Conservation (phyloP, 2,329 filamentous ascomycete genomes). For the Fonsecaea multimorphosa region DNA sequence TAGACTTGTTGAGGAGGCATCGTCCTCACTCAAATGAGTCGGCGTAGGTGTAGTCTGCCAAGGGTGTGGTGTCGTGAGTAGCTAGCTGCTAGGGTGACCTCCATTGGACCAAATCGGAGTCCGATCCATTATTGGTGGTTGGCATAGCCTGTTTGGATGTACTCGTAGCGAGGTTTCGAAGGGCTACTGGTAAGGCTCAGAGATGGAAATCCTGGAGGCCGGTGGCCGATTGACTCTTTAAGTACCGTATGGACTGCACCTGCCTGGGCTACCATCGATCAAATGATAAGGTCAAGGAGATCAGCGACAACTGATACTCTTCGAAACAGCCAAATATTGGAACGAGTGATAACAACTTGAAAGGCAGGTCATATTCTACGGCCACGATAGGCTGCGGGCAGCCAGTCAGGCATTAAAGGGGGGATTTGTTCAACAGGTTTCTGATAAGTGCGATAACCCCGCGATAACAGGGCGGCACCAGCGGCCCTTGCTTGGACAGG, state of each 20-base stretch:
- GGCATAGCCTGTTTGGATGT: constrained; percentile 5
- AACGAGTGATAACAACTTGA: constrained; percentile 17
- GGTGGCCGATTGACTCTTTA: constrained; percentile 14
- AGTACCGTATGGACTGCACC: constrained; percentile 15
- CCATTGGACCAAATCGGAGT: background rate
- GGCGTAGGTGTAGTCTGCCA: background rate
- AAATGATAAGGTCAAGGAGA: constrained; percentile 31
- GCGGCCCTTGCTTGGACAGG: constrained; percentile 13
- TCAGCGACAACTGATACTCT: constrained; percentile 18
- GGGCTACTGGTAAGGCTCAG: constrained; percentile 1
- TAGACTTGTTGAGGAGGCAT: background rate
- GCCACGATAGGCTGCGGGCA: constrained; percentile 17
- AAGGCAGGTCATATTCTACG: background rate
- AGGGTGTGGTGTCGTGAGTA: background rate
- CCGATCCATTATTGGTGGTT: background rate
- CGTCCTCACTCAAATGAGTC: background rate
- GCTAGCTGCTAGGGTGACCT: background rate
- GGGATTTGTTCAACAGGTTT: background rate
- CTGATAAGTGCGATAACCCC: constrained; percentile 30
- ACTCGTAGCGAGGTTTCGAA: constrained; percentile 5
- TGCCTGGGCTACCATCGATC: background rate
- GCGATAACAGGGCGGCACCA: constrained; percentile 30
- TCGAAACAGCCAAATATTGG: constrained; percentile 8
- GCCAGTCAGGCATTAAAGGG: constrained; percentile 8
- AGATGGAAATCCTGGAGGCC: background rate